Conservation (phyloP, 768 basidiomycete species). For the Dacryopinax primogenitus region DNA sequence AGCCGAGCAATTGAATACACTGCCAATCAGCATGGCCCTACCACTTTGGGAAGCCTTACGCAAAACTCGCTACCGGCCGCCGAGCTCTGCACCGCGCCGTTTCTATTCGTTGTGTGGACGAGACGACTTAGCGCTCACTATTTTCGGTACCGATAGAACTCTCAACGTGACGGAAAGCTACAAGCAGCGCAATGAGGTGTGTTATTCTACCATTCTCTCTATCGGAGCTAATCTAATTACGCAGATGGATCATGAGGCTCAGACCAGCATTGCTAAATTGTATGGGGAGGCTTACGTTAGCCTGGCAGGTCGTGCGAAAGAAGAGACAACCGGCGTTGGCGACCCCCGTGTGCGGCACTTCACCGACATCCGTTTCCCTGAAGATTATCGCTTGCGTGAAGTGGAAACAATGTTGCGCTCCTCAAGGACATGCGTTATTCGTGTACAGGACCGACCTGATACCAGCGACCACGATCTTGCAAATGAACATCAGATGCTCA, state of each 20-base stretch:
- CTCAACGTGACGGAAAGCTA: not conserved
- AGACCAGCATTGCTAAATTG: not conserved
- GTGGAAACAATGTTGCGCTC: constrained; percentile 85
- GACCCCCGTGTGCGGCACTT: constrained; percentile 43
- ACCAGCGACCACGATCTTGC: constrained; percentile 74
- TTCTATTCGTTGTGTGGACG: not conserved
- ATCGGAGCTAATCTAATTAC: no score
- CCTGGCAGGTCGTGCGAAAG: constrained; percentile 1
- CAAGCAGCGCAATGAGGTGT: constrained; percentile 4
- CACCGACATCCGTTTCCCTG: constrained; percentile 74
- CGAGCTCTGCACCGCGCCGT: not conserved
- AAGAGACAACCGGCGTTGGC: constrained; percentile 7
- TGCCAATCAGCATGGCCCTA: constrained; percentile 24
- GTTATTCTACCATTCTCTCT: not conserved
- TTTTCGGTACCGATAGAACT: not conserved
- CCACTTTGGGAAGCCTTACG: constrained; percentile 78
- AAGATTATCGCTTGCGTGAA: constrained; percentile 81
- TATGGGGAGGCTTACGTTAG: constrained; percentile 1
- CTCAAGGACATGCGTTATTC: constrained; percentile 34
- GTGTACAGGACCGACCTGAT: constrained; percentile 9
- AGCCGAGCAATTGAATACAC: constrained; percentile 7
- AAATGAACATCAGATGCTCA: constrained; percentile 72
- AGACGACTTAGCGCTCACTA: not conserved
- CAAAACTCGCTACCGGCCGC: not conserved
- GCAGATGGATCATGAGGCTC: not conserved